Base-by-base conservation (phyloP, 1,284 basidiomycete genomes). In the Sporisorium iseilematis-ciliati region DNA sequence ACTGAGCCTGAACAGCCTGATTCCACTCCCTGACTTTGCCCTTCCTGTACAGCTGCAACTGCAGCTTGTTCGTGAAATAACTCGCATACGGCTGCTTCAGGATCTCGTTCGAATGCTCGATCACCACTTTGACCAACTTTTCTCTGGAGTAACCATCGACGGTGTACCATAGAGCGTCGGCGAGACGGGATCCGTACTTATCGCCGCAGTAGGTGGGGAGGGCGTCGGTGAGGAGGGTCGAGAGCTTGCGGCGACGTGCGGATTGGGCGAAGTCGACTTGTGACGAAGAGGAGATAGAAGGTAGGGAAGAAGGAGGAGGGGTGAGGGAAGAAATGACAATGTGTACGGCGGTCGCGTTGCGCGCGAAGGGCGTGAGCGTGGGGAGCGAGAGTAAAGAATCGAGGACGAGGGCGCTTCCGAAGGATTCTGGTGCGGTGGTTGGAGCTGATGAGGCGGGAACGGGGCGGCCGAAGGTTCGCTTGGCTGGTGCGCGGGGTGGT, bases 141-240 rank as follows among this genome's bases (percentile, higher is more conserved):
- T 75, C 62, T 35, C 70, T 65, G 6, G 57, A 42, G 16, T 56
- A 85, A 2, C 74, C 76, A 56, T 84, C 83, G 7, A 78, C 65
- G 5, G 49, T 43, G 42, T 63, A 63, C 82, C 82, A 85, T 1
- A 79, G 43, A 2, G 73, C 56, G 33, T 84, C 82, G 2, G 82
- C 80, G 1, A 84, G 75, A 4, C 83, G 78, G n/a, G 73, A 77
- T 18, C 83, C 82, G 63, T 74, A 84, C 43, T 79, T 79, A 58
- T 81, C 83, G 16, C 79, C 77, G 21, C 76, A 74, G 11, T 77
- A 63, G 0, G 46, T 38, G 18, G 59, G 31, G 0, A 85, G 65
- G 10, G 55, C 7, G 6, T 65, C 60, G 1, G 75, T 58, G 7
- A 84, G 65, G 2, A 25, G 7, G 0, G 52, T 20, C 1, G 71